Conservation (phyloP, 2,329 filamentous ascomycete genomes). For the Pseudogymnoascus sp. region DNA sequence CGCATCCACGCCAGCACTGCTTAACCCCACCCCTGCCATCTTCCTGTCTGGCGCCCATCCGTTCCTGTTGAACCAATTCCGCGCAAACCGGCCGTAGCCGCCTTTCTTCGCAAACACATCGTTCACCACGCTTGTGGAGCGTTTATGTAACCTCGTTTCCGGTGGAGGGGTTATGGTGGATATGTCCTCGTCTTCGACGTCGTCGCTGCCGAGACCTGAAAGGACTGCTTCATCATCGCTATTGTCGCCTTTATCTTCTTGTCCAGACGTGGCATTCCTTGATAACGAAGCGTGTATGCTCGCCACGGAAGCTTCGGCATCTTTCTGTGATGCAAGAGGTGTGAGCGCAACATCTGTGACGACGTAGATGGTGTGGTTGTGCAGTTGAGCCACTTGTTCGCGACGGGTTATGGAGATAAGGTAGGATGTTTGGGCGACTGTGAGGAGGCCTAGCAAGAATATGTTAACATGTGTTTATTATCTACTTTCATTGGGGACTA, state of each 20-base stretch:
- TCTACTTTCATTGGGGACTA: background rate
- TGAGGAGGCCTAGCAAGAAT: conserved; percentile 60
- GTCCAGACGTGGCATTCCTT: conserved; percentile 13
- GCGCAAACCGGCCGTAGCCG: conserved; percentile 80
- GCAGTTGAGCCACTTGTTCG: conserved; percentile 80
- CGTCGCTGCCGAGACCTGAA: conserved; percentile 28
- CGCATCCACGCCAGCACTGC: background rate
- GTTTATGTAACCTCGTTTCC: conserved; percentile 16
- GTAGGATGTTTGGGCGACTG: conserved; percentile 71
- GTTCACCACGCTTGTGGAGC: conserved; percentile 62
- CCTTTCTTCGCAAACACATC: conserved; percentile 80
- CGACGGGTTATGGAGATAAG: conserved; percentile 80
- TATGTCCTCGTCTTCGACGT: conserved; percentile 35
- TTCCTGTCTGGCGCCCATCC: conserved; percentile 58
- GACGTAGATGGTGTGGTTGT: conserved; percentile 73
- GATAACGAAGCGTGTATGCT: conserved; percentile 44
- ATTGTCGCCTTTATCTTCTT: conserved; percentile 33
- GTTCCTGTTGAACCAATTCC: conserved; percentile 81
- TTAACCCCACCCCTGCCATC: background rate
- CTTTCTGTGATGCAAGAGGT: conserved; percentile 66
- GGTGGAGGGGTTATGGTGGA: conserved; percentile 4
- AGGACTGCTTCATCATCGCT: conserved; percentile 39
- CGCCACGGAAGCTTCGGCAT: conserved; percentile 64
- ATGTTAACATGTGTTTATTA: background rate
- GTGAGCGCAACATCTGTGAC: conserved; percentile 88